Evolutionary conservation across 495 filamentous ascomycete genomes (phyloP).

Genomic region (Xylaria nigripes): DNA sequence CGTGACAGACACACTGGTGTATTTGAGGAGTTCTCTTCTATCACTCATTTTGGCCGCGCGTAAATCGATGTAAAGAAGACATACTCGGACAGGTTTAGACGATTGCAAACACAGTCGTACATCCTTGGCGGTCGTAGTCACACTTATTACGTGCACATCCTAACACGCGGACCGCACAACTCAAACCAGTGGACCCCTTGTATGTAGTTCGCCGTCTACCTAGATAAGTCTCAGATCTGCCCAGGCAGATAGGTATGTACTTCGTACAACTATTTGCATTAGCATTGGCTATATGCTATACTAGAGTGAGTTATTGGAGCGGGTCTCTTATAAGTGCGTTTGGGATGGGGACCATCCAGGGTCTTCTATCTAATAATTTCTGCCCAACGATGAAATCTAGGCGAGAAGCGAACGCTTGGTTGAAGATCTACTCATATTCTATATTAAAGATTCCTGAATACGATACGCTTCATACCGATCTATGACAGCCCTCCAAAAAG

Average conservation of each 20-base stretch:
- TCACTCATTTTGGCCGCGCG: background rate
- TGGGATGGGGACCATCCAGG: background rate
- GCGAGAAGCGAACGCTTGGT: background rate
- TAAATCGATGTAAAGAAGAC: background rate
- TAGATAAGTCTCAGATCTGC: background rate
- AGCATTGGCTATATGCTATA: background rate
- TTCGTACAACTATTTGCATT: background rate
- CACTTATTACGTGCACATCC: background rate
- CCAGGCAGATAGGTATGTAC: background rate
- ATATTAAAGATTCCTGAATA: background rate
- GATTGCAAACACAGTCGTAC: background rate
- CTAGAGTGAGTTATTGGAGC: background rate
- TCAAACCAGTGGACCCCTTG: background rate
- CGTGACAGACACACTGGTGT: too few relatives aligned
- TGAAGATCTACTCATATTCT: too few relatives aligned
- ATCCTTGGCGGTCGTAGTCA: background rate
- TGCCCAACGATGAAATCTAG: background rate
- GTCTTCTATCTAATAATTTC: background rate
- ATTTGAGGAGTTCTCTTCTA: too few relatives aligned
- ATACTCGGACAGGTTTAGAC: background rate
- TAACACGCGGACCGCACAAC: background rate
- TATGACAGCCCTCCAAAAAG: too few relatives aligned
- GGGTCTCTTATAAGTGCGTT: background rate
- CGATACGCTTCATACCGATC: background rate
- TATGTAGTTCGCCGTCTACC: background rate